Evolutionary conservation across 73 alveolate species (phyloP), one percentile per base, ranked within the genome.

Genomic region (Tetrahymena malaccensis): DNA sequence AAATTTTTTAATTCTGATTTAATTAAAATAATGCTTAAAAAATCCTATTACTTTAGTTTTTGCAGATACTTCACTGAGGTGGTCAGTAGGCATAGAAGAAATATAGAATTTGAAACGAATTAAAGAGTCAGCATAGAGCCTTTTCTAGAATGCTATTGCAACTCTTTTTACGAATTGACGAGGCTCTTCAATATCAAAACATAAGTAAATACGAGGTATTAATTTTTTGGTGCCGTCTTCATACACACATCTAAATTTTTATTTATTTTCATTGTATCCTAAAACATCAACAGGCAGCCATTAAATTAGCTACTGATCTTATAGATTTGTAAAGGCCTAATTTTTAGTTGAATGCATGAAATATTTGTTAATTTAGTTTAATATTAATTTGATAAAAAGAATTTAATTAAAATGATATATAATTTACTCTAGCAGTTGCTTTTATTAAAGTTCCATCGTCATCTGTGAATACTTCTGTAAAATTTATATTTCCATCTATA

Each of bases 181-280:
- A 56, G 99, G 99, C 93, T 98, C 98, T 97, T 98, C 99, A 44
- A 94, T 98, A 85, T 98, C 99, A 96, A 98, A 97, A 50, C 96
- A 95, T 31, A 97, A 27, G 35, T 57, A 57, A 27, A 57, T 57
- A 57, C 85, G 85, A 57, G 85, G 85, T 9, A 57, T 57, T 9
- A 57, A 21, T 57, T 57, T 57, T 57, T 57, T 57, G n/a, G 85
- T 57, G 12, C 85, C 85, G n/a, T 57, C 85, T 57, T 57, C 85
- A 12, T 85, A 37, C 13, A 85, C 31, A 43, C 57, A 56, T 57
- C 85, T 57, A 34, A 95, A 95, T 33, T 95, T 95, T 43, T 35
- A 50, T 70, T 95, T 95, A 0, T 37, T 94, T 85, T 85, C 95
- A 95, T 95, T 94, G 38, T 43, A 95, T 38, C 96, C 96, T 38